These are phyloP conservation scores for Phallus indusiatus DNA, from an alignment of 768 basidiomycete species.

Conservation along the genomic window DNA sequence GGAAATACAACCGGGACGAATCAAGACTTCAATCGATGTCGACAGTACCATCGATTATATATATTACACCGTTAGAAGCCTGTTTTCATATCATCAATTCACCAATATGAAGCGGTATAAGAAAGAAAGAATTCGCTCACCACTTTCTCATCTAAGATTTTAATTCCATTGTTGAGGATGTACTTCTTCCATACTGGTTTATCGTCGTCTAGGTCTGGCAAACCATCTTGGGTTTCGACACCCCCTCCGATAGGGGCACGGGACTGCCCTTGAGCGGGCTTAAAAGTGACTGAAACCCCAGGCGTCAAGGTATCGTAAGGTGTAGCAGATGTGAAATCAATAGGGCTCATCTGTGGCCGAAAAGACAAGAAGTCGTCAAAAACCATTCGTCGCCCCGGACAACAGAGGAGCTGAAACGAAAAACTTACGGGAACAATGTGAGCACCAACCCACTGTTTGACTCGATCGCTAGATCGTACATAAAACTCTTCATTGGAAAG, in stretches of 20 bases:
- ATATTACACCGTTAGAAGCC: slow-evolving; percentile 49
- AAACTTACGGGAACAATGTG: slow-evolving; percentile 71
- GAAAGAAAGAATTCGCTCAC: slow-evolving; percentile 38
- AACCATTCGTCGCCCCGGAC: too few species aligned
- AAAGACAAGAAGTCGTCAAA: slow-evolving; percentile 5
- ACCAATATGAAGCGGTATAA: too few species aligned
- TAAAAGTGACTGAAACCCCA: slow-evolving; percentile 49
- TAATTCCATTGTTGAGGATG: slow-evolving; percentile 43
- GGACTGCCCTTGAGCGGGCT: slow-evolving; percentile 3
- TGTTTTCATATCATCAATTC: slow-evolving; percentile 14
- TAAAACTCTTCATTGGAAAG: slow-evolving; percentile 65
- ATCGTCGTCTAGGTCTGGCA: background rate
- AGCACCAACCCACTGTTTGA: slow-evolving; percentile 71
- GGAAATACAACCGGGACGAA: background rate
- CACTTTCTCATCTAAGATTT: slow-evolving; percentile 46
- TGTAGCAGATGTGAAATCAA: slow-evolving; percentile 17
- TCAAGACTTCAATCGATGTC: background rate
- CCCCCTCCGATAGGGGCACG: background rate
- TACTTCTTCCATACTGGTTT: slow-evolving; percentile 42
- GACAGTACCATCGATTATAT: slow-evolving; percentile 50
- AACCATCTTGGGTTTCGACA: background rate
- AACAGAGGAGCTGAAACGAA: background rate
- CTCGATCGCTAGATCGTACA: slow-evolving; percentile 47
- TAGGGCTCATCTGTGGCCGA: background rate
- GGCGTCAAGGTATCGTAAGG: slow-evolving; percentile 51